phyloP scores from a whole-genome alignment of 345 rosid species.

The Clarkia xantiana region DNA sequence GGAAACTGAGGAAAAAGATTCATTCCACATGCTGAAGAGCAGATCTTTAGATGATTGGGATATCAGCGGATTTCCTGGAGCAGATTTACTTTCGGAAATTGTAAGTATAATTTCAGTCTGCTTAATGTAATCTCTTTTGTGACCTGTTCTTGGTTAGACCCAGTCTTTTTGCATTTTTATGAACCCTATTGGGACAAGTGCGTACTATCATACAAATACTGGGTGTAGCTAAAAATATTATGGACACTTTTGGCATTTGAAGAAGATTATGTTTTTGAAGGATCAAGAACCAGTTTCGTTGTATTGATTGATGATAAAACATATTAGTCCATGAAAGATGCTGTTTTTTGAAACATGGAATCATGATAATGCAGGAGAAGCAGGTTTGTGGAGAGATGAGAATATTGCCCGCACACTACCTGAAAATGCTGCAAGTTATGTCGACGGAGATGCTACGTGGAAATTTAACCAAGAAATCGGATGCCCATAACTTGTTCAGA shows the following conservation, averaged over 20 bases:
- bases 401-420: constrained; percentile 73
- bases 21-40: constrained; percentile 1
- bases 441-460: constrained; percentile 53
- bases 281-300: too few relatives aligned
- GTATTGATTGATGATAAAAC: too few relatives aligned
- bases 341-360: background rate
- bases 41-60: constrained; percentile 49
- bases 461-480: constrained; percentile 49
- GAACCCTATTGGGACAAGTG: too few relatives aligned
- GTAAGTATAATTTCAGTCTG: constrained; percentile 25
- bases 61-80: constrained; percentile 53
- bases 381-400: constrained; percentile 53
- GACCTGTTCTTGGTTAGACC: too few relatives aligned
- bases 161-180: too few relatives aligned
- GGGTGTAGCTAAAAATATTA: too few relatives aligned
- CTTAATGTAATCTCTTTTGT: background rate
- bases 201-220: too few relatives aligned
- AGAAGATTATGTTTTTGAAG: too few relatives aligned
- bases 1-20: constrained; percentile 42
- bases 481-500: constrained; percentile 65
- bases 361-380: constrained; percentile 42
- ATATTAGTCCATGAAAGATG: too few relatives aligned
- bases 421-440: constrained; percentile 58
- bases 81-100: constrained; percentile 54
- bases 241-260: too few relatives aligned